Percentiles rank a stretch among this genome's conserved stretches.
phyloP scores from a whole-genome alignment of 495 filamentous ascomycete species.

The Penicillium alfredii region DNA sequence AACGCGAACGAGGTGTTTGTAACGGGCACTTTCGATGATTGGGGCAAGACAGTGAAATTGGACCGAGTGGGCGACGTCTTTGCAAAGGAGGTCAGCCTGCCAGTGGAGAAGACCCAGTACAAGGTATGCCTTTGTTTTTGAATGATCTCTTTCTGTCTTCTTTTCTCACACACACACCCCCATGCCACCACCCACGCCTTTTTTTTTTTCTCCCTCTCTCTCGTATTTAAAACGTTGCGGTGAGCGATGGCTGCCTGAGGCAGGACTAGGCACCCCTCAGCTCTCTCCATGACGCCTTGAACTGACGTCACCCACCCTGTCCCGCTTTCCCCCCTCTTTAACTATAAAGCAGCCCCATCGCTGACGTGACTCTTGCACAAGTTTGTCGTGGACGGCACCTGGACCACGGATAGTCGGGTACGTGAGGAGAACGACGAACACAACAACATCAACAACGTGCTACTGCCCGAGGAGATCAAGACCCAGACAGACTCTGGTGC shows the following conservation, averaged over 20 bases:
- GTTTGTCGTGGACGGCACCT: slow-evolving; percentile 89
- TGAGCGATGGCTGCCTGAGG: slow-evolving; percentile 12
- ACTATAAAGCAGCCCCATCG: slow-evolving; percentile 19
- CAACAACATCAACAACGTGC: slow-evolving; percentile 84
- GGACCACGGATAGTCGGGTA: slow-evolving; percentile 72
- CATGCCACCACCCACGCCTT: slow-evolving; percentile 1
- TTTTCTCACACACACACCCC: no score
- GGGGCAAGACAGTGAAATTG: slow-evolving; percentile 76
- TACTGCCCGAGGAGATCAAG: slow-evolving; percentile 66
- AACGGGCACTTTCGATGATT: slow-evolving; percentile 93
- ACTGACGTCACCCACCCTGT: slow-evolving; percentile 30
- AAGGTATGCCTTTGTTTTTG: slow-evolving; percentile 63
- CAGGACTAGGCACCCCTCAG: slow-evolving; percentile 11
- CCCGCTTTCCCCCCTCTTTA: slow-evolving; percentile 7
- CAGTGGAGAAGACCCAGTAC: slow-evolving; percentile 65
- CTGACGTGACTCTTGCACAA: slow-evolving; percentile 29
- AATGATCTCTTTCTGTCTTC: slow-evolving; percentile 4
- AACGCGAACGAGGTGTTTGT: slow-evolving; percentile 82
- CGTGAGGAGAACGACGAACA: slow-evolving; percentile 72
- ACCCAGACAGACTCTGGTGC: slow-evolving; percentile 32
- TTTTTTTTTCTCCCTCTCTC: slow-evolving; percentile 2
- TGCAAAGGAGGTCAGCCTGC: slow-evolving; percentile 71
- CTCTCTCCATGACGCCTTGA: slow-evolving; percentile 27
- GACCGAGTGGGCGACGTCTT: slow-evolving; percentile 65
- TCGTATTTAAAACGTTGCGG: slow-evolving; percentile 16